These are phyloP conservation scores for Aphanoascus verrucosus DNA, from an alignment of 2,329 filamentous ascomycete species.

Conservation along the genomic window DNA sequence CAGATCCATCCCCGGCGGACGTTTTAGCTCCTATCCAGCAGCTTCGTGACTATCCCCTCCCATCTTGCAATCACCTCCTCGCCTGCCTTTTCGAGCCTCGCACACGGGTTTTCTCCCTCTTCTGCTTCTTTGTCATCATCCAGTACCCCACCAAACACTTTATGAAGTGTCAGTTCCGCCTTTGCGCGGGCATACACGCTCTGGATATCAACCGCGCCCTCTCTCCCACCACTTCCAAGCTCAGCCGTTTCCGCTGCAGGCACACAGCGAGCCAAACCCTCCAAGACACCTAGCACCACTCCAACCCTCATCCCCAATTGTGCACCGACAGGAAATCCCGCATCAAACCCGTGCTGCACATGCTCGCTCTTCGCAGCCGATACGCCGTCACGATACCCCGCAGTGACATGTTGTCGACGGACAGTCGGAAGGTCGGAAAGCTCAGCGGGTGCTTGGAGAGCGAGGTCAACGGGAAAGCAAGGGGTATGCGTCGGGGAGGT, in stretches of 20 bases:
- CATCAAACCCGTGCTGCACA: slow-evolving; percentile 83
- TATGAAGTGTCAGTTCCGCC: slow-evolving; percentile 14
- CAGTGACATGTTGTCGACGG: slow-evolving; percentile 64
- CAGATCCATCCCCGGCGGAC: neutral
- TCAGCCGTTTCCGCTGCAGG: slow-evolving; percentile 22
- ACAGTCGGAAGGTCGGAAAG: slow-evolving; percentile 64
- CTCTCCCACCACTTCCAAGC: slow-evolving; percentile 15
- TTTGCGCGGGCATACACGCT: slow-evolving; percentile 22
- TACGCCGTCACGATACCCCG: slow-evolving; percentile 85
- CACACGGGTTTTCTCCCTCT: slow-evolving; percentile 3
- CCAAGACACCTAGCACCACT: slow-evolving; percentile 62
- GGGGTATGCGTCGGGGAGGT: slow-evolving; percentile 24
- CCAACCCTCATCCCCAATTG: slow-evolving; percentile 66
- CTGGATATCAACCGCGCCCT: slow-evolving; percentile 19
- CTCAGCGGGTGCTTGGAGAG: slow-evolving; percentile 20
- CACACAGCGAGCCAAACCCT: slow-evolving; percentile 48
- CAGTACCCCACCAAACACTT: slow-evolving; percentile 13
- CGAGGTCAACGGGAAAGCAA: neutral
- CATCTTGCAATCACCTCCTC: slow-evolving; percentile 15
- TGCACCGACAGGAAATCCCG: slow-evolving; percentile 76
- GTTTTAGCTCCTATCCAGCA: slow-evolving; percentile 31
- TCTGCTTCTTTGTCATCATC: neutral
- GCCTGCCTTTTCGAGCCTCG: slow-evolving; percentile 12
- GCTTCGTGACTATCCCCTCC: slow-evolving; percentile 36
- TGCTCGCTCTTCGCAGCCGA: slow-evolving; percentile 61